Conservation (phyloP, 805 yeast genomes). For the Kluyveromyces lactis region DNA sequence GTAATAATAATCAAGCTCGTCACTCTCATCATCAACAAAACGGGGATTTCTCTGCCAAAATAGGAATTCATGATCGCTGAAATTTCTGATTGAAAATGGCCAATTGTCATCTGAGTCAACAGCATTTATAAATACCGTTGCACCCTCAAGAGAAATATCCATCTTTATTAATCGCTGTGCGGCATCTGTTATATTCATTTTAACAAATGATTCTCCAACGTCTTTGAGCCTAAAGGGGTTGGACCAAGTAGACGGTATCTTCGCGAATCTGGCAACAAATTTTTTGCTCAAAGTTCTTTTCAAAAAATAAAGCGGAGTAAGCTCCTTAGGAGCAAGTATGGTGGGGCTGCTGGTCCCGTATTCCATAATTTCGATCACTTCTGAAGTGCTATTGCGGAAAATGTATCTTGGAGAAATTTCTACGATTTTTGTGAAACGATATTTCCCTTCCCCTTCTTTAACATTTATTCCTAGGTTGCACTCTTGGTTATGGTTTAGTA, state of each 20-base stretch:
- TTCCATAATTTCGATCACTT: conserved; percentile 53
- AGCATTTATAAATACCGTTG: conserved; percentile 71
- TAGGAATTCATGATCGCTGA: conserved; percentile 77
- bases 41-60: conserved; percentile 80
- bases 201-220: conserved; percentile 71
- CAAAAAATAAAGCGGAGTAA: conserved; percentile 57
- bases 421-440: conserved; percentile 66
- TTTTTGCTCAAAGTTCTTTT: conserved; percentile 47
- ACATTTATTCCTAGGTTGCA: conserved; percentile 68
- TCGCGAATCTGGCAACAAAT: conserved; percentile 49
- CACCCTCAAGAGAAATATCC: conserved; percentile 68
- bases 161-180: conserved; percentile 67
- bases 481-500: conserved; percentile 47
- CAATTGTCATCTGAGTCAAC: conserved; percentile 68
- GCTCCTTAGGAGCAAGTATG: conserved; percentile 38
- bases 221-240: conserved; percentile 81
- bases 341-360: conserved; percentile 52
- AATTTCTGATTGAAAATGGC: conserved; percentile 91
- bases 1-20: conserved; percentile 40
- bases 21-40: conserved; percentile 26
- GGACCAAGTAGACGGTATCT: conserved; percentile 62
- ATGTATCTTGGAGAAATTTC: conserved; percentile 78
- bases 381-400: conserved; percentile 51
- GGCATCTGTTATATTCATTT: conserved; percentile 52
- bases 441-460: conserved; percentile 80